Evolutionary conservation across 2,329 filamentous ascomycete genomes (phyloP).

Genomic region (Microdochium bolleyi): DNA sequence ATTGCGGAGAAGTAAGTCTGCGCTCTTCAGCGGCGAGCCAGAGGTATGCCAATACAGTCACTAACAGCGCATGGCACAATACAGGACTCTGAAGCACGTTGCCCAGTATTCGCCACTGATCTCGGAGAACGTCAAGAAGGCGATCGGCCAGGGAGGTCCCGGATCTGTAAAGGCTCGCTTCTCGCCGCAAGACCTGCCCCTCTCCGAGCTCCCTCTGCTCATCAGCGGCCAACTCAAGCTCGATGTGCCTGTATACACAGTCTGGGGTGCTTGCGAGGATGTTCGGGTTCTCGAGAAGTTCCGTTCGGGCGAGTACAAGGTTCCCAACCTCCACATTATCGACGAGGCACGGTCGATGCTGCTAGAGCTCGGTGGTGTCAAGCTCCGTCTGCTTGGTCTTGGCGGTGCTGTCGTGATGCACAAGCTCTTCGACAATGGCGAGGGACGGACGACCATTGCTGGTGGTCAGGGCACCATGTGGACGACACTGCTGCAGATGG

Average conservation of each 20-base stretch:
- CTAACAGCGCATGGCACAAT: slow-evolving; percentile 1
- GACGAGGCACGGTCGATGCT: slow-evolving; percentile 96
- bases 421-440: slow-evolving; percentile 98
- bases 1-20: slow-evolving; percentile 89
- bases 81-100: slow-evolving; percentile 92
- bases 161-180: slow-evolving; percentile 84
- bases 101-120: slow-evolving; percentile 97
- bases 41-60: neutral
- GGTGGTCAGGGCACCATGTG: slow-evolving; percentile 99
- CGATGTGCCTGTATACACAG: slow-evolving; percentile 94
- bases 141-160: slow-evolving; percentile 56
- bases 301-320: slow-evolving; percentile 94
- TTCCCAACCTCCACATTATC: slow-evolving; percentile 95
- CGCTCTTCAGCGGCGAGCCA: neutral
- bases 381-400: slow-evolving; percentile 85
- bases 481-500: slow-evolving; percentile 97
- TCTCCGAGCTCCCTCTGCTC: slow-evolving; percentile 87
- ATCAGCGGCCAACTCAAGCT: slow-evolving; percentile 83
- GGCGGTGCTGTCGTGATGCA: slow-evolving; percentile 99
- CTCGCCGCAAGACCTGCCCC: slow-evolving; percentile 69
- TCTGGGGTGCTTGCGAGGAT: slow-evolving; percentile 98
- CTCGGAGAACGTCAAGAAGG: slow-evolving; percentile 65
- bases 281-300: slow-evolving; percentile 97
- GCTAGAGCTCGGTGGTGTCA: slow-evolving; percentile 89
- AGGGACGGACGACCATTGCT: slow-evolving; percentile 94